Conservation (phyloP, 768 basidiomycete genomes). For the Rhodotorula kratochvilovae region DNA sequence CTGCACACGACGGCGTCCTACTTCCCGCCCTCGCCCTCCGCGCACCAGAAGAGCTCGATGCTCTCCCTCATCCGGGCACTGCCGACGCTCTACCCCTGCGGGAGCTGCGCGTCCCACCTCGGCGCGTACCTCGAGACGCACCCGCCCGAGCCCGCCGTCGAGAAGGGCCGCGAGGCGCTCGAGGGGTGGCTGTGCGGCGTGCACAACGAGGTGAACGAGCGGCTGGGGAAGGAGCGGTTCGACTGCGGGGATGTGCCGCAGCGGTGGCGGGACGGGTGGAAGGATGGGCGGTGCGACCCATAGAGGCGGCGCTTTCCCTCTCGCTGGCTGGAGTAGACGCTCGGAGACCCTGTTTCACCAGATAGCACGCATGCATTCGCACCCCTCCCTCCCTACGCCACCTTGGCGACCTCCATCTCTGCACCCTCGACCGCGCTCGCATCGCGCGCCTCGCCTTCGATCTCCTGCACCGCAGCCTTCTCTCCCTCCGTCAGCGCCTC, state of each 20-base stretch:
- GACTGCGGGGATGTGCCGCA: constrained; percentile 77
- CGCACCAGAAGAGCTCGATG: constrained; percentile 76
- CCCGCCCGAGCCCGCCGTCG: constrained; percentile 58
- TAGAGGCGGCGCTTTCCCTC: not conserved
- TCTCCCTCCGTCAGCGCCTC: constrained; percentile 13
- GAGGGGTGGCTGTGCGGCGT: constrained; percentile 74
- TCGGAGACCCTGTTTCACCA: not conserved
- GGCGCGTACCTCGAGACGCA: constrained; percentile 61
- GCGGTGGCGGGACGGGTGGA: constrained; percentile 87
- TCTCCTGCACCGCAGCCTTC: constrained; percentile 7
- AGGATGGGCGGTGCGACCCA: constrained; percentile 81
- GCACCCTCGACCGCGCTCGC: not conserved
- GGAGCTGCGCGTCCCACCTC: constrained; percentile 76
- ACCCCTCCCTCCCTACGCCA: not conserved
- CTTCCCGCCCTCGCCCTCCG: constrained; percentile 74
- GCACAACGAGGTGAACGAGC: constrained; percentile 87
- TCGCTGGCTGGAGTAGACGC: too few species aligned
- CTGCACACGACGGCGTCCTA: constrained; percentile 92
- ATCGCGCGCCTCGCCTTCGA: constrained; percentile 2
- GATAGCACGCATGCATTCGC: not conserved
- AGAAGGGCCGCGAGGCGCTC: constrained; percentile 5
- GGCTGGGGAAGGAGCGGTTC: constrained; percentile 76
- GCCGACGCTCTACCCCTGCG: constrained; percentile 81
- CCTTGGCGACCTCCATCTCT: not conserved
- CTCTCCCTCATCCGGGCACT: constrained; percentile 65